A percentile compares a stretch with the other conserved stretches of the same genome.
These are phyloP conservation scores for Mucor velutinosus DNA, from an alignment of 371 early-diverging fungal genomes.

Conservation along the genomic window DNA sequence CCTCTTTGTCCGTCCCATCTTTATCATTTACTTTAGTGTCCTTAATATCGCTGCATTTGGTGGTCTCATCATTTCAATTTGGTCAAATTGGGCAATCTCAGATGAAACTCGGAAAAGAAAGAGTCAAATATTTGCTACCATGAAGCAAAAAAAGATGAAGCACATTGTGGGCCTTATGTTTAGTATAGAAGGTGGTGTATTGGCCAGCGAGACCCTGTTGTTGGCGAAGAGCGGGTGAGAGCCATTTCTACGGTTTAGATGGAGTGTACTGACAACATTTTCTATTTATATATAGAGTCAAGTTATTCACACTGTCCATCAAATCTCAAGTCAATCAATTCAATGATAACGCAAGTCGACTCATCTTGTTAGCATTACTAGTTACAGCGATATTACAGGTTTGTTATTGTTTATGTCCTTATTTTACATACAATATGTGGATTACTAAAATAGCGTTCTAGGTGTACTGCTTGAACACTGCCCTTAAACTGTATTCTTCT, in stretches of 20 bases:
- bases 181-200: conserved; percentile 63
- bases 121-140: conserved; percentile 38
- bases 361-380: conserved; percentile 58
- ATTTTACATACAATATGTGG: neutral
- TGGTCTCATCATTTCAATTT: conserved; percentile 56
- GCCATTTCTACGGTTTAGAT: neutral
- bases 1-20: conserved; percentile 59
- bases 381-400: conserved; percentile 68
- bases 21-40: conserved; percentile 69
- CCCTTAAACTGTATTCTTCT: conserved; percentile 62
- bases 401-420: neutral
- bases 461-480: conserved; percentile 73
- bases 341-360: conserved; percentile 59
- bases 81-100: conserved; percentile 57
- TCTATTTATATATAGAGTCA: conserved; percentile 38
- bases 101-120: conserved; percentile 39
- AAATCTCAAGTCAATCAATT: conserved; percentile 62
- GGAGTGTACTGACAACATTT: neutral
- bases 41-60: conserved; percentile 58
- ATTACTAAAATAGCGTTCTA: conserved; percentile 14
- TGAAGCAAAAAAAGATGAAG: conserved; percentile 50
- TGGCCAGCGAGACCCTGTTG: conserved; percentile 67
- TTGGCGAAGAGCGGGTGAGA: conserved; percentile 68
- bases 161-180: conserved; percentile 65
- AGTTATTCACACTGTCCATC: conserved; percentile 59